Evolutionary conservation across 495 filamentous ascomycete genomes (phyloP).

Genomic region (Aspergillus cristatus): DNA sequence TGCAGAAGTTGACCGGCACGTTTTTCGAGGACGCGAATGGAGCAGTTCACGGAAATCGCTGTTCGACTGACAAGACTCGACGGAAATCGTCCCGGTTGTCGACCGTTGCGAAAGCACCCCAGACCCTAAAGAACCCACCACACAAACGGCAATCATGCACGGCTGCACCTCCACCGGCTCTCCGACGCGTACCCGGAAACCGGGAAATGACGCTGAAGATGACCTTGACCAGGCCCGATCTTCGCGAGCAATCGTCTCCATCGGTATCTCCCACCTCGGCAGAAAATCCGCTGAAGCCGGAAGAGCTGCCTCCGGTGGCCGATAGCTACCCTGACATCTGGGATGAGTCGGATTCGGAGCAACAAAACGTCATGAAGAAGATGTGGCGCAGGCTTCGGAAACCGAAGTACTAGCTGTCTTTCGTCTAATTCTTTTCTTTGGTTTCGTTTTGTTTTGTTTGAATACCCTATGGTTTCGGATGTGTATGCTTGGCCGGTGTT

Average conservation of each 20-base stretch:
- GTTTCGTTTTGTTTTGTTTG: conserved; percentile 2
- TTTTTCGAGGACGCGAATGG: conserved; percentile 40
- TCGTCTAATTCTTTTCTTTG: neutral
- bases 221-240: conserved; percentile 84
- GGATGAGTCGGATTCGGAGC: conserved; percentile 33
- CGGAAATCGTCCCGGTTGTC: conserved; percentile 20
- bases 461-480: conserved; percentile 1
- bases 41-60: conserved; percentile 17
- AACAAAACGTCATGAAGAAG: conserved; percentile 40
- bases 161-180: conserved; percentile 9
- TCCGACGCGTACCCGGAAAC: conserved; percentile 15
- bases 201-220: conserved; percentile 93
- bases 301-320: conserved; percentile 34
- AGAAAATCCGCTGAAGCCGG: conserved; percentile 47
- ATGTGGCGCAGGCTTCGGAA: conserved; percentile 43
- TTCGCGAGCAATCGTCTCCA: conserved; percentile 59
- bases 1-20: conserved; percentile 19
- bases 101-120: conserved; percentile 15
- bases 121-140: conserved; percentile 15
- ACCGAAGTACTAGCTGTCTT: conserved; percentile 17
- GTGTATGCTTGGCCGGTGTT: too few species aligned
- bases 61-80: conserved; percentile 29
- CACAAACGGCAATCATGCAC: conserved; percentile 12
- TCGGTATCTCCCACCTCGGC: conserved; percentile 42
- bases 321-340: conserved; percentile 37